phyloP scores from a whole-genome alignment of 345 rosid genomes.

The Crucihimalaya himalaica region DNA sequence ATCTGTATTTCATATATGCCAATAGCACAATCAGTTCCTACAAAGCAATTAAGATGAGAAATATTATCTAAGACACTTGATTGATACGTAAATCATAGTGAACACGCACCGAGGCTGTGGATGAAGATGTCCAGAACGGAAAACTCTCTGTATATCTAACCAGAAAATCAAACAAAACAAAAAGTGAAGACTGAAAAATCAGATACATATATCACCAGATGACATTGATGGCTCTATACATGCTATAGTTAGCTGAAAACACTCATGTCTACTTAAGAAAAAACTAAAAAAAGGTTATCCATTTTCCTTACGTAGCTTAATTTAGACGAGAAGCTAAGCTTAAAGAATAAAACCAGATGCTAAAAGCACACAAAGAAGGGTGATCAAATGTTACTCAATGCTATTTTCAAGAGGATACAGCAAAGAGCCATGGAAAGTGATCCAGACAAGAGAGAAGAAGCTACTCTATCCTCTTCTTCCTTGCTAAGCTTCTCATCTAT shows the following conservation, averaged over 20 bases:
- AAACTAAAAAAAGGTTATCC: too few species aligned
- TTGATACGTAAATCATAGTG: not conserved
- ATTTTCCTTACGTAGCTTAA: too few species aligned
- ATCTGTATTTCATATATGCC: constrained; percentile 53
- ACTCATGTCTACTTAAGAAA: too few species aligned
- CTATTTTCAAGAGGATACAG: constrained; percentile 63
- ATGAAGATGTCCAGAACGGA: constrained; percentile 76
- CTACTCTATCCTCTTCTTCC: constrained; percentile 38
- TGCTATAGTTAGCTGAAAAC: not conserved
- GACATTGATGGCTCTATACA: not conserved
- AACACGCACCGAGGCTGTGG: constrained; percentile 90
- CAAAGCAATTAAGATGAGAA: not conserved
- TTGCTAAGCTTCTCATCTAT: constrained; percentile 65
- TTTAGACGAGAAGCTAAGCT: not conserved
- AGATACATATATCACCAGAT: not conserved
- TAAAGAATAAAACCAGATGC: not conserved
- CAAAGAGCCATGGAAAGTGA: constrained; percentile 96
- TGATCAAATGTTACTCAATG: not conserved
- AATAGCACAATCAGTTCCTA: constrained; percentile 26
- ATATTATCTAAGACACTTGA: not conserved
- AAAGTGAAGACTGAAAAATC: constrained; percentile 3
- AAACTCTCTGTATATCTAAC: constrained; percentile 78
- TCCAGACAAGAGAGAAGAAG: constrained; percentile 77
- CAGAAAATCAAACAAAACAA: constrained; percentile 48
- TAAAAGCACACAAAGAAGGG: not conserved